Evolutionary conservation across 163 green algal genomes (phyloP).

Genomic region (Picocystis sp.): DNA sequence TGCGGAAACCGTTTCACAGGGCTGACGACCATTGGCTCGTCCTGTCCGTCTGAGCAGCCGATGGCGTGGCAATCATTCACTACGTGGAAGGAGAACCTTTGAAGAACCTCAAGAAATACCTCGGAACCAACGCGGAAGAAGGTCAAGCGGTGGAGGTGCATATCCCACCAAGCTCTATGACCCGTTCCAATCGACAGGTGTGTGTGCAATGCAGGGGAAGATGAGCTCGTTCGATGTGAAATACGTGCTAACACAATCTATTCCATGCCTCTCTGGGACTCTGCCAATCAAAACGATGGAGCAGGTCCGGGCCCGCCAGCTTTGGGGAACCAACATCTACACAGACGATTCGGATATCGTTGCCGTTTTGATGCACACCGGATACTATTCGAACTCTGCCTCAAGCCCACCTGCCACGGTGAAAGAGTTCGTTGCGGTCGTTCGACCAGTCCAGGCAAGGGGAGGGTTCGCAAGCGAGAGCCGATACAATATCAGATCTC

Average conservation of each 20-base stretch:
- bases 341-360: conserved; percentile 85
- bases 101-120: conserved; percentile 18
- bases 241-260: background rate
- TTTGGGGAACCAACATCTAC: conserved; percentile 87
- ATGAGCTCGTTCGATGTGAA: background rate
- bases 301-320: conserved; percentile 55
- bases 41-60: too few species aligned
- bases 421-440: conserved; percentile 33
- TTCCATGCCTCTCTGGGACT: conserved; percentile 1
- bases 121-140: conserved; percentile 5
- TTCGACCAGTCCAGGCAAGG: conserved; percentile 32
- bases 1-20: too few species aligned
- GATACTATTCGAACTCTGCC: conserved; percentile 40
- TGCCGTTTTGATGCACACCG: conserved; percentile 79
- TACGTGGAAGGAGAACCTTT: conserved; percentile 34
- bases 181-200: conserved; percentile 20
- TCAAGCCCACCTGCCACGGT: conserved; percentile 30
- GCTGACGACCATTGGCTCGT: too few species aligned
- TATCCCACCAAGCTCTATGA: conserved; percentile 23
- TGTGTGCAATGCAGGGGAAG: background rate
- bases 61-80: too few species aligned
- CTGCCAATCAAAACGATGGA: background rate
- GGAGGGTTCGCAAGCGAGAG: conserved; percentile 34
- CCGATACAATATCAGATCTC: conserved; percentile 57
- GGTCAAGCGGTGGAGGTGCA: conserved; percentile 20